A percentile compares a stretch with the other conserved stretches of the same genome.
These are phyloP conservation scores for Mycena polygramma DNA, from an alignment of 768 basidiomycete species.

Conservation along the genomic window DNA sequence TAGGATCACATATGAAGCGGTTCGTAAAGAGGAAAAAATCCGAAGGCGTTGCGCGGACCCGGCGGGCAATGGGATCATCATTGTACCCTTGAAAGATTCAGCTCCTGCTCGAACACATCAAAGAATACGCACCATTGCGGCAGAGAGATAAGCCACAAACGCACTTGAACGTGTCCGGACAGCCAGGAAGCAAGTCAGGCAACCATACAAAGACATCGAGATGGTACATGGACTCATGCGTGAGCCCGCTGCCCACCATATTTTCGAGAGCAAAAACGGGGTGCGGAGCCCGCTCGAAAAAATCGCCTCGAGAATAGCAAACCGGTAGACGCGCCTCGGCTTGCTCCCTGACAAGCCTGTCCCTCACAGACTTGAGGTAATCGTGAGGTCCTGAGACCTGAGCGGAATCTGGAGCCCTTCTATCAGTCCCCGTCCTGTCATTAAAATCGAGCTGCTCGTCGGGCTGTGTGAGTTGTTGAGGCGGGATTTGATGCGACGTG, in stretches of 20 bases:
- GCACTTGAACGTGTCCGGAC: constrained; percentile 29
- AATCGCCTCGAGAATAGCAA: constrained; percentile 8
- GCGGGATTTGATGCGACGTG: no score
- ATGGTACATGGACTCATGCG: not conserved
- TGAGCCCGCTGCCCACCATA: not conserved
- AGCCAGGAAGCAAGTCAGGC: constrained; percentile 17
- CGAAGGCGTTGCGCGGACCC: constrained; percentile 18
- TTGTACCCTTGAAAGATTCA: constrained; percentile 23
- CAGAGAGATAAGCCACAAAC: constrained; percentile 15
- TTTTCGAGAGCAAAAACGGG: constrained; percentile 1
- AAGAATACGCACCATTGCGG: constrained; percentile 20
- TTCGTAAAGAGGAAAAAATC: constrained; percentile 35
- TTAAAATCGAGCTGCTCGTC: not conserved
- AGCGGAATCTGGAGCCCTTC: not conserved
- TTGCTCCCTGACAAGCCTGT: not conserved
- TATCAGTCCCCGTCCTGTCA: not conserved
- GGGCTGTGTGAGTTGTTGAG: no score
- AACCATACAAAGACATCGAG: constrained; percentile 19
- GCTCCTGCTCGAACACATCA: not conserved
- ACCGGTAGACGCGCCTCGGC: not conserved
- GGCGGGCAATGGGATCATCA: constrained; percentile 31
- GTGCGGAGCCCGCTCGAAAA: constrained; percentile 5
- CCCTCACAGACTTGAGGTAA: not conserved
- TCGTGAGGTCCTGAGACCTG: not conserved
- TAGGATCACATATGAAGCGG: constrained; percentile 28